Conservation (phyloP, 2,329 filamentous ascomycete genomes). For the Hypoxylon sp. region DNA sequence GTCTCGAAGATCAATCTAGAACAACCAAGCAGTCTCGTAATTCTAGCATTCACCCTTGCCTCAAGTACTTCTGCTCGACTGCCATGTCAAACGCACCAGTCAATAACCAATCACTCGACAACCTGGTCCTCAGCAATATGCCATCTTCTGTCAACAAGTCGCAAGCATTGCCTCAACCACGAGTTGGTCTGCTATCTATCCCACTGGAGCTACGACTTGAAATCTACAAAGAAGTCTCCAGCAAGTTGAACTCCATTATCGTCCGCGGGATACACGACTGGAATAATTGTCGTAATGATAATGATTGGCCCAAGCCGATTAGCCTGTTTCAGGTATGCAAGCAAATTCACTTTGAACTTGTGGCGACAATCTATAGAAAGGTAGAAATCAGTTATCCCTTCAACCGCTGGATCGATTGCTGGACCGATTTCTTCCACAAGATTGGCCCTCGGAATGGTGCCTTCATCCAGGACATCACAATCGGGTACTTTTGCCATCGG, state of each 20-base stretch:
- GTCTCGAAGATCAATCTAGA: no score
- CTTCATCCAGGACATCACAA: background rate
- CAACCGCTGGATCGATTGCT: no score
- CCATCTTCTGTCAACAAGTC: background rate
- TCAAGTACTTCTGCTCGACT: background rate
- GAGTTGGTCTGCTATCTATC: background rate
- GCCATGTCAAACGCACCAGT: background rate
- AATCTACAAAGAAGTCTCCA: constrained; percentile 10
- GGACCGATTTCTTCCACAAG: background rate
- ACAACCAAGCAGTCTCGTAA: no score
- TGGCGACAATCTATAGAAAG: background rate
- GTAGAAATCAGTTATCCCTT: background rate
- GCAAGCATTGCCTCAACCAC: background rate
- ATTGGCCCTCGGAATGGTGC: constrained; percentile 7
- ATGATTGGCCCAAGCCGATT: no score
- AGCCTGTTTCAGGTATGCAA: constrained; percentile 2
- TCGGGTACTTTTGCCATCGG: background rate
- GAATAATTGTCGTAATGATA: no score
- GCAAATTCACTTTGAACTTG: constrained; percentile 6
- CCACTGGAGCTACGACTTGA: constrained; percentile 4
- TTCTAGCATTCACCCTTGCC: background rate
- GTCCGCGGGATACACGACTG: no score
- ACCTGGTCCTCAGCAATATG: background rate
- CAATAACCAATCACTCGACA: background rate
- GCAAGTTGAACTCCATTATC: no score